A percentile compares a stretch with the other conserved stretches of the same genome.
Conservation (phyloP, 1,284 basidiomycete genomes). For the Cryptococcus amylolentus region DNA sequence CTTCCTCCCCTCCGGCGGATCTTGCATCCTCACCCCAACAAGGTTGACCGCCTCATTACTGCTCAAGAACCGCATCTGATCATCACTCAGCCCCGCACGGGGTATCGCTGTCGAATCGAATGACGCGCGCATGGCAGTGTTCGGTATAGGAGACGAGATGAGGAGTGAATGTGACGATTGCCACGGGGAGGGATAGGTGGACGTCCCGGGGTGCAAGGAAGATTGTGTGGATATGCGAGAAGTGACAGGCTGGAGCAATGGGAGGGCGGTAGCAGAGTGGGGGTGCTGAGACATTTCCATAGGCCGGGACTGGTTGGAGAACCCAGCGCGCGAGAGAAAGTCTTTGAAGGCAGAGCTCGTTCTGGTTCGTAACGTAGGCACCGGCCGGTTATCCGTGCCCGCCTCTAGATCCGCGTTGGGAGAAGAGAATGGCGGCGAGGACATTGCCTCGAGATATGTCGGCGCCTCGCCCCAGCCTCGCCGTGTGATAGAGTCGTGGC, state of each 20-base stretch:
- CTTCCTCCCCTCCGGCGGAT: slow-evolving; percentile 18
- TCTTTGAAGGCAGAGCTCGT: slow-evolving; percentile 25
- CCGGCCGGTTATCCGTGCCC: slow-evolving; percentile 12
- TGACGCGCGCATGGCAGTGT: slow-evolving; percentile 27
- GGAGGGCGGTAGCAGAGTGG: slow-evolving; percentile 13
- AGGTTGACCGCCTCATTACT: slow-evolving; percentile 22
- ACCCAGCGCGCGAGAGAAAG: slow-evolving; percentile 23
- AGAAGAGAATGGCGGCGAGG: slow-evolving; percentile 13
- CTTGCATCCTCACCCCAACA: slow-evolving; percentile 22
- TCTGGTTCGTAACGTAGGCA: slow-evolving; percentile 13
- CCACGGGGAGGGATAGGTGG: slow-evolving; percentile 21
- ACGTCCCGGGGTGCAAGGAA: neutral
- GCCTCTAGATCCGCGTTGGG: slow-evolving; percentile 4
- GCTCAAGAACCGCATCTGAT: slow-evolving; percentile 31
- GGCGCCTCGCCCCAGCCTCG: slow-evolving; percentile 35
- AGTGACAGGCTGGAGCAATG: slow-evolving; percentile 5
- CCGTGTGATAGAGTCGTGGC: slow-evolving; percentile 4
- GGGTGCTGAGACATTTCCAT: slow-evolving; percentile 11
- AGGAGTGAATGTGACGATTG: slow-evolving; percentile 25
- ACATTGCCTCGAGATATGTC: slow-evolving; percentile 37
- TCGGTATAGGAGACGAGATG: slow-evolving; percentile 27
- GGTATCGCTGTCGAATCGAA: slow-evolving; percentile 24
- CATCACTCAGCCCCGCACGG: slow-evolving; percentile 22
- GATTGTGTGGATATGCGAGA: slow-evolving; percentile 6
- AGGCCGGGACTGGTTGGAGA: neutral